Evolutionary conservation across 2,329 filamentous ascomycete species (phyloP).

Genomic region (Metarhizium humberi): DNA sequence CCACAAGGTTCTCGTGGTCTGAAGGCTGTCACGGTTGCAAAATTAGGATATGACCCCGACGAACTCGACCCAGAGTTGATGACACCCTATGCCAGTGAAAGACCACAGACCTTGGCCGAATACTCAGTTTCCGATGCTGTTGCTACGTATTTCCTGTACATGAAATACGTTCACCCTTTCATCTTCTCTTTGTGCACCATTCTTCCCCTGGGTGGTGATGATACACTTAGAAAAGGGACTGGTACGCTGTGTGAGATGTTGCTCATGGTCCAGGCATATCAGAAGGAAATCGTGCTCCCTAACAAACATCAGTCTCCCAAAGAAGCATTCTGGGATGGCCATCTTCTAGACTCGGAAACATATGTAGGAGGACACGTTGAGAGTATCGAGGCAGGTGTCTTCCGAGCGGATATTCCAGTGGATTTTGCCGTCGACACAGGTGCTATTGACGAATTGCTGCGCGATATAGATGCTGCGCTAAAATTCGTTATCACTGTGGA

Average conservation of each 20-base stretch:
- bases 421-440: slow-evolving; percentile 85
- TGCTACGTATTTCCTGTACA: slow-evolving; percentile 97
- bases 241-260: slow-evolving; percentile 99
- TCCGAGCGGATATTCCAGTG: slow-evolving; percentile 88
- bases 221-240: slow-evolving; percentile 88
- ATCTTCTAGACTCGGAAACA: slow-evolving; percentile 91
- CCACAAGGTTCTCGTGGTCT: slow-evolving; percentile 94
- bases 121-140: slow-evolving; percentile 99
- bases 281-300: slow-evolving; percentile 82
- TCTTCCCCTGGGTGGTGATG: slow-evolving; percentile 84
- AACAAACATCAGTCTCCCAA: slow-evolving; percentile 92
- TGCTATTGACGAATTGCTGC: slow-evolving; percentile 81
- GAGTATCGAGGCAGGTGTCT: slow-evolving; percentile 97
- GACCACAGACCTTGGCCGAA: slow-evolving; percentile 88
- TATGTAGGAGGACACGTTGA: slow-evolving; percentile 98
- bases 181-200: slow-evolving; percentile 98
- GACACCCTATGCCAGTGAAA: slow-evolving; percentile 83
- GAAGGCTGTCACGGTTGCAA: slow-evolving; percentile 95
- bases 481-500: slow-evolving; percentile 80
- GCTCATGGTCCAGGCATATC: slow-evolving; percentile 95
- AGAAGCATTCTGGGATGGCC: slow-evolving; percentile 94
- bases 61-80: slow-evolving; percentile 96
- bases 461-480: slow-evolving; percentile 79
- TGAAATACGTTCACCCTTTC: slow-evolving; percentile 99
- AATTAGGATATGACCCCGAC: slow-evolving; percentile 96